Evolutionary conservation across 2,329 filamentous ascomycete species (phyloP).

Genomic region (Sarocladium kiliense): DNA sequence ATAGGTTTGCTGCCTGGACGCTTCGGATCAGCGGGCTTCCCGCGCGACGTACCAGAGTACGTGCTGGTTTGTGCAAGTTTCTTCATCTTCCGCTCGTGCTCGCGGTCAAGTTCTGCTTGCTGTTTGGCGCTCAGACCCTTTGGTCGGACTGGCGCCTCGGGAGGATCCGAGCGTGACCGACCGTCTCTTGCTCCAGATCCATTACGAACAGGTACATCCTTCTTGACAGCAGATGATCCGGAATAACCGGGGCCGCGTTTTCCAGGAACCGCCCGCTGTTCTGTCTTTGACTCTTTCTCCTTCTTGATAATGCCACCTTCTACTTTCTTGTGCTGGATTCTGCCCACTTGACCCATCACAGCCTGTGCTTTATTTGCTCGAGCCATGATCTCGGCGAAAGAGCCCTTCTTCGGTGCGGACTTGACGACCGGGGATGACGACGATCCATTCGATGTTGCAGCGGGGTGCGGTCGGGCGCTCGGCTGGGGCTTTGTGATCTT

Average conservation of each 20-base stretch:
- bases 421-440: slow-evolving; percentile 34
- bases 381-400: slow-evolving; percentile 69
- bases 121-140: slow-evolving; percentile 13
- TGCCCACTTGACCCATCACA: slow-evolving; percentile 57
- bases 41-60: slow-evolving; percentile 60
- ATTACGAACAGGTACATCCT: slow-evolving; percentile 20
- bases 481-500: slow-evolving; percentile 17
- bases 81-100: slow-evolving; percentile 53
- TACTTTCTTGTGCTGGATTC: slow-evolving; percentile 69
- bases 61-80: slow-evolving; percentile 58
- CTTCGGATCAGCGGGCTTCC: slow-evolving; percentile 34
- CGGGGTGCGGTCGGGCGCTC: slow-evolving; percentile 12
- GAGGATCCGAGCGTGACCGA: not conserved
- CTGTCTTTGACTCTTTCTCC: slow-evolving; percentile 32
- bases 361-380: slow-evolving; percentile 63
- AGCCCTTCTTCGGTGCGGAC: slow-evolving; percentile 62
- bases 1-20: slow-evolving; percentile 25
- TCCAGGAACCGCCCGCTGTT: slow-evolving; percentile 24
- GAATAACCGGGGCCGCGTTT: slow-evolving; percentile 21
- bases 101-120: slow-evolving; percentile 19
- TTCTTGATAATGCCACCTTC: slow-evolving; percentile 52
- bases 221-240: slow-evolving; percentile 21
- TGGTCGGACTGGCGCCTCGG: not conserved
- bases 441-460: slow-evolving; percentile 18
- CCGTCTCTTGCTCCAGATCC: slow-evolving; percentile 12